Evolutionary conservation across 208 protist species (phyloP), one percentile per base, ranked within the genome.

Genomic region (Acanthamoeba lenticulata): DNA sequence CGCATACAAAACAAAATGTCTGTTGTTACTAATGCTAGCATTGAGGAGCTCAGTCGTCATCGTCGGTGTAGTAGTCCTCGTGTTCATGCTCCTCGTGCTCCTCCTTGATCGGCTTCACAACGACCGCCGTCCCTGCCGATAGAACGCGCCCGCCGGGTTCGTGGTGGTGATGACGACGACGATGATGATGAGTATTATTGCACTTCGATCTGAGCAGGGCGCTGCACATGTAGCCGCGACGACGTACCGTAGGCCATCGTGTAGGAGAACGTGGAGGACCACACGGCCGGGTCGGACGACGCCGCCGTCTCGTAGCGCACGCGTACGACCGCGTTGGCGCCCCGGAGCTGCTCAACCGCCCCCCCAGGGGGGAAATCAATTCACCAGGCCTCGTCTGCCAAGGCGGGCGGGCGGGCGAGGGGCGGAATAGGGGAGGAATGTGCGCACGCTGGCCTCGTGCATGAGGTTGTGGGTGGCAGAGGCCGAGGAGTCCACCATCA

Each of bases 201-300:
- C n/a, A n/a, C n/a, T n/a, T n/a, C n/a, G n/a, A n/a, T n/a, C n/a
- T n/a, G n/a, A n/a, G n/a, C n/a, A n/a, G n/a, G n/a, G n/a, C n/a
- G n/a, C n/a, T n/a, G n/a, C n/a, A n/a, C n/a, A n/a, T n/a, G n/a
- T n/a, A n/a, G n/a, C n/a, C n/a, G n/a, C n/a, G n/a, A n/a, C n/a
- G n/a, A 15, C 45, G 67, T 38, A 55, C 77, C 77, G 32, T 86
- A 86, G 77, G 77, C 77, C 24, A 86, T 29, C 9, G 77, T 86
- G 77, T 86, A 86, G 45, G 42, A 86, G 45, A 86, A 86, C 42
- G 77, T 57, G 34, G 77, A 86, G 27, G 77, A 86, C 77, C 77
- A 86, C 7, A 86, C 77, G 1, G 77, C 45, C 4, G 77, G 77
- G 29, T 86, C 77, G 11, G 77, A 45, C 38, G 77, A 86, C 7